Conservation (phyloP, 805 yeast genomes). For the Lipomyces sp. region DNA sequence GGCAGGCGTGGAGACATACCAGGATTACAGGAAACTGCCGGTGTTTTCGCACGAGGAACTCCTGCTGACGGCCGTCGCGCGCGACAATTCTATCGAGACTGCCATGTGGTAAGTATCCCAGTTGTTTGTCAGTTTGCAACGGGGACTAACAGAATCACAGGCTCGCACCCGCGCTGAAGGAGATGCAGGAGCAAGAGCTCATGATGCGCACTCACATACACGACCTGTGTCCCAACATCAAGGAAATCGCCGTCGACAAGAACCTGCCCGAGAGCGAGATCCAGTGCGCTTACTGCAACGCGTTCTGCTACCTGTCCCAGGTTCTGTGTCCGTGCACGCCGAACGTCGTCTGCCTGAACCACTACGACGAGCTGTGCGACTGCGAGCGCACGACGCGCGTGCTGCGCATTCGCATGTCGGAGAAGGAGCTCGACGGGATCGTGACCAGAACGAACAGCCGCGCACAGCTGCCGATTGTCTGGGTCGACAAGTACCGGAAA, state of each 20-base stretch:
- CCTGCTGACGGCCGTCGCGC: slow-evolving; percentile 27
- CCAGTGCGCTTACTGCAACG: slow-evolving; percentile 30
- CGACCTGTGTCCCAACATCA: slow-evolving; percentile 6
- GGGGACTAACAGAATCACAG: not conserved
- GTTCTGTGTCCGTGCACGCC: slow-evolving; percentile 17
- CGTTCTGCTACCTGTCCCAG: slow-evolving; percentile 29
- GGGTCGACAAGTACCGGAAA: slow-evolving; percentile 50
- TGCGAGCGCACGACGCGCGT: slow-evolving; percentile 6
- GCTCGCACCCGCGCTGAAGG: slow-evolving; percentile 29
- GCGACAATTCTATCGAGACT: slow-evolving; percentile 29
- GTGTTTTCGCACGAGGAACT: slow-evolving; percentile 40
- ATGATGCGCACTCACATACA: slow-evolving; percentile 11
- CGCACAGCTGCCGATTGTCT: slow-evolving; percentile 48
- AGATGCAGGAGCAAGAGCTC: slow-evolving; percentile 21
- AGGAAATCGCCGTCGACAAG: not conserved
- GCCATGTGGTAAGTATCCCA: too few relatives aligned
- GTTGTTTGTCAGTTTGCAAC: too few relatives aligned
- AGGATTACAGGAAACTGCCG: slow-evolving; percentile 34
- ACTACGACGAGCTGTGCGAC: slow-evolving; percentile 23
- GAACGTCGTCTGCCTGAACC: slow-evolving; percentile 22
- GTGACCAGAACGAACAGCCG: slow-evolving; percentile 42
- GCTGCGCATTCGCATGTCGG: slow-evolving; percentile 41
- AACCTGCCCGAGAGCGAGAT: slow-evolving; percentile 13
- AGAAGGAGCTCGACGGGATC: slow-evolving; percentile 48
- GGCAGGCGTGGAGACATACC: slow-evolving; percentile 35